Conservation (phyloP, 176 grass and related monocot genomes). For the Aegilops tauschii region DNA sequence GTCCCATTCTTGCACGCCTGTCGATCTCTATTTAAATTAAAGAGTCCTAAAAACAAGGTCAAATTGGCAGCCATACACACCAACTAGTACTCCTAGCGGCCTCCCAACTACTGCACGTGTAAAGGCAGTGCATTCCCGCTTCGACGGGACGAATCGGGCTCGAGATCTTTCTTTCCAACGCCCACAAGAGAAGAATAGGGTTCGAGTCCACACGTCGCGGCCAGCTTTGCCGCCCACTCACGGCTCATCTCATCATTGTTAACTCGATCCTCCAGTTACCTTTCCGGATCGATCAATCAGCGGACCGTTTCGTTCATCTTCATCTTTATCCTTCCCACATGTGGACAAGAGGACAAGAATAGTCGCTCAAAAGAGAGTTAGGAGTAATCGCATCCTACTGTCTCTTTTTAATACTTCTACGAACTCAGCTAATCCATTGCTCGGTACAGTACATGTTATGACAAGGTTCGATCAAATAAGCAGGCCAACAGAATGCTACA, state of each 20-base stretch:
- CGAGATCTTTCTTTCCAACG: not conserved
- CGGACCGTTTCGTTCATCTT: not conserved
- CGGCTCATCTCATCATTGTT: not conserved
- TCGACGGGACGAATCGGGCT: not conserved
- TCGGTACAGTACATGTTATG: not conserved
- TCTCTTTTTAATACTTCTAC: not conserved
- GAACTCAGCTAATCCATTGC: not conserved
- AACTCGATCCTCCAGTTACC: not conserved
- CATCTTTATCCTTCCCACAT: not conserved
- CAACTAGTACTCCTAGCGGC: not conserved
- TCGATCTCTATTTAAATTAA: not conserved
- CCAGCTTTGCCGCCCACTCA: conserved; percentile 22
- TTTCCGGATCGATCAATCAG: not conserved
- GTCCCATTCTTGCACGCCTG: not conserved
- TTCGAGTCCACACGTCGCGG: not conserved
- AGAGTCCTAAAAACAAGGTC: not conserved
- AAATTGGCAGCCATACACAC: not conserved
- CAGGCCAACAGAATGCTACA: not conserved
- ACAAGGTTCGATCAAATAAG: not conserved
- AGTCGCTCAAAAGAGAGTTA: not conserved
- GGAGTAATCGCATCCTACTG: not conserved
- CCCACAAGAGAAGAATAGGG: no score
- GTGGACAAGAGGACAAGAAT: conserved; percentile 1
- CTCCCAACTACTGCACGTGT: not conserved
- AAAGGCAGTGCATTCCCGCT: conserved; percentile 16